Percentiles rank a stretch among this genome's conserved stretches.
phyloP scores from a whole-genome alignment of 108 stramenopile species.

The Discostella stelligeroides region DNA sequence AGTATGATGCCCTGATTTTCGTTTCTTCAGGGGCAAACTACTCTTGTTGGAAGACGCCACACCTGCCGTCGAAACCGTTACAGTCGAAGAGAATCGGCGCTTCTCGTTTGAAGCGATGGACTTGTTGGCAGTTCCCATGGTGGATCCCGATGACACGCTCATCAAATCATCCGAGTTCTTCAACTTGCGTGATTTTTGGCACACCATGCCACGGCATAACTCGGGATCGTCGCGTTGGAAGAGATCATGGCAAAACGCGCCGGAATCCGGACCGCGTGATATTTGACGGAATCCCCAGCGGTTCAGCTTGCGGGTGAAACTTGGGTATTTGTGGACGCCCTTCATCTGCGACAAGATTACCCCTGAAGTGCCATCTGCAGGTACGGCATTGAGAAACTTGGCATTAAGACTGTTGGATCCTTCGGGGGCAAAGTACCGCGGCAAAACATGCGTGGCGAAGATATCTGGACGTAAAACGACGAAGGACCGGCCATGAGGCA shows the following conservation, averaged over 20 bases:
- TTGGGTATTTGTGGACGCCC: conserved; percentile 70
- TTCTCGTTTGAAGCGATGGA: conserved; percentile 20
- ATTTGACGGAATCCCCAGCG: conserved; percentile 88
- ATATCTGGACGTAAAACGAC: conserved; percentile 81
- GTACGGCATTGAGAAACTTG: background rate
- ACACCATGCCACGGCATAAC: conserved; percentile 72
- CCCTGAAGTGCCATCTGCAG: conserved; percentile 1
- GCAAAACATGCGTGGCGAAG: conserved; percentile 67
- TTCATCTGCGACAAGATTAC: background rate
- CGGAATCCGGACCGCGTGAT: conserved; percentile 78
- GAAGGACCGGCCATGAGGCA: conserved; percentile 78
- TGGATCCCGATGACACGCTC: conserved; percentile 38
- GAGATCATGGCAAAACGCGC: conserved; percentile 79
- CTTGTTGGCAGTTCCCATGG: conserved; percentile 19
- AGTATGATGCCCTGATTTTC: conserved; percentile 13
- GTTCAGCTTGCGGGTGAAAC: conserved; percentile 81
- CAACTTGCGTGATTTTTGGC: conserved; percentile 66
- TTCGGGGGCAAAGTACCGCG: conserved; percentile 71
- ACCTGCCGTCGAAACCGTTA: conserved; percentile 40
- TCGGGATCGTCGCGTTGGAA: conserved; percentile 71
- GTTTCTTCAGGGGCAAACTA: conserved; percentile 44
- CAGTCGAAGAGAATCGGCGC: conserved; percentile 15
- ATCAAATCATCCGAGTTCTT: conserved; percentile 9
- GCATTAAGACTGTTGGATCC: conserved; percentile 39
- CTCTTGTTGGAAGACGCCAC: conserved; percentile 7